Evolutionary conservation across 1,139 yeast species (phyloP).

Genomic region (Nadsonia commutata): DNA sequence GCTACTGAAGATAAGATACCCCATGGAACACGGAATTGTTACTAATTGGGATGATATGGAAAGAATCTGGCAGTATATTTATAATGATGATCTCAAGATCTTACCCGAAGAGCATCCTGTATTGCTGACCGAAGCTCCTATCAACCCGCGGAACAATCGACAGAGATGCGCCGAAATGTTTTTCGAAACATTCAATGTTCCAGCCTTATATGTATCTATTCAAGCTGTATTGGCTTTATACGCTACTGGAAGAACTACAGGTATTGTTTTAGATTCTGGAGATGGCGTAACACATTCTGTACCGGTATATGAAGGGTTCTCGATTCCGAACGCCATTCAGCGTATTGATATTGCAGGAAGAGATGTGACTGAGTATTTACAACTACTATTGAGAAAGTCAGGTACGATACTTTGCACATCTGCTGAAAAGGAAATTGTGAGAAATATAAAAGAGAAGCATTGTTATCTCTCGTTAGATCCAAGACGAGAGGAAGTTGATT

Average conservation of each 20-base stretch:
- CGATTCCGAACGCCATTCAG: conserved; percentile 56
- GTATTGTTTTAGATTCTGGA: conserved; percentile 78
- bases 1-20: conserved; percentile 50
- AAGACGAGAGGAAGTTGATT: conserved; percentile 47
- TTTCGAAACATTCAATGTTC: conserved; percentile 76
- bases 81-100: conserved; percentile 45
- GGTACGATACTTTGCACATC: conserved; percentile 53
- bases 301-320: conserved; percentile 82
- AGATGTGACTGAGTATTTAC: conserved; percentile 67
- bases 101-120: conserved; percentile 83
- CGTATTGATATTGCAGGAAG: conserved; percentile 78
- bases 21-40: conserved; percentile 73
- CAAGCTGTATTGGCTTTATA: conserved; percentile 79
- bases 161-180: conserved; percentile 61
- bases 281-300: conserved; percentile 85
- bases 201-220: conserved; percentile 67
- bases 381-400: conserved; percentile 48
- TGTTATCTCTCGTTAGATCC: conserved; percentile 64
- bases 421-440: conserved; percentile 70
- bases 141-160: conserved; percentile 60
- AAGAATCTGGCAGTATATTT: conserved; percentile 51
- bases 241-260: conserved; percentile 84
- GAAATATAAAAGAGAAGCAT: conserved; percentile 60
- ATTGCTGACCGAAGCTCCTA: conserved; percentile 77
- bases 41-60: conserved; percentile 82